Conservation (phyloP, 192 early-diverging fungal genomes). For the Chytriomyces hyalinus region DNA sequence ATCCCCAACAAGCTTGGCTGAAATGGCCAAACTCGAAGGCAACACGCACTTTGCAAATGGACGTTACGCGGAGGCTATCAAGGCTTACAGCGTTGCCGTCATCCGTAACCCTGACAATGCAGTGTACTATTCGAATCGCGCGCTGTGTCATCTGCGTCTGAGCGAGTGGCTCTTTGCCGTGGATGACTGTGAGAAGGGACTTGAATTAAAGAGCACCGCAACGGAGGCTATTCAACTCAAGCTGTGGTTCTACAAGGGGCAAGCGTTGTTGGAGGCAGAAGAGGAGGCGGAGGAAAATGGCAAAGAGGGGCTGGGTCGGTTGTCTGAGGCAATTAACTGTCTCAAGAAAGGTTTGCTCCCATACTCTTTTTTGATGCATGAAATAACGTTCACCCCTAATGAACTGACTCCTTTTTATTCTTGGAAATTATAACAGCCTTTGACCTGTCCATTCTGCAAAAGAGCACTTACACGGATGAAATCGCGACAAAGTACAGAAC, state of each 20-base stretch:
- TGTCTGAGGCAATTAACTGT: constrained; percentile 31
- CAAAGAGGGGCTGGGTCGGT: constrained; percentile 3
- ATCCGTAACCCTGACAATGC: constrained; percentile 66
- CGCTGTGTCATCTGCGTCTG: constrained; percentile 73
- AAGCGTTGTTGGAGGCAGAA: constrained; percentile 26
- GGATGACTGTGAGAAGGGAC: constrained; percentile 67
- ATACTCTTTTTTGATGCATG: not conserved
- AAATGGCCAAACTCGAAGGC: constrained; percentile 36
- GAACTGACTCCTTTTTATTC: not conserved
- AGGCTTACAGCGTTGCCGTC: constrained; percentile 47
- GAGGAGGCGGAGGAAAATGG: constrained; percentile 13
- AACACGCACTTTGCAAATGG: constrained; percentile 45
- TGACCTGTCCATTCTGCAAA: constrained; percentile 60
- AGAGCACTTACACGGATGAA: constrained; percentile 65
- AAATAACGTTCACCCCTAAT: not conserved
- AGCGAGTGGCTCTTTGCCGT: constrained; percentile 61
- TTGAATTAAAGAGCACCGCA: constrained; percentile 52
- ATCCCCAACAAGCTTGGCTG: not conserved
- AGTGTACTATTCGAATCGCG: constrained; percentile 83
- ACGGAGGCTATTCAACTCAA: constrained; percentile 11
- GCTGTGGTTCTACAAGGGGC: constrained; percentile 27
- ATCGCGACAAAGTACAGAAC: constrained; percentile 63
- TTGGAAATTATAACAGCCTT: constrained; percentile 49
- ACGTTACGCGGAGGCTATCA: constrained; percentile 38
- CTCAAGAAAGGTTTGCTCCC: constrained; percentile 14